Evolutionary conservation across 192 early-diverging fungal species (phyloP).

Genomic region (Spizellomyces sp.): DNA sequence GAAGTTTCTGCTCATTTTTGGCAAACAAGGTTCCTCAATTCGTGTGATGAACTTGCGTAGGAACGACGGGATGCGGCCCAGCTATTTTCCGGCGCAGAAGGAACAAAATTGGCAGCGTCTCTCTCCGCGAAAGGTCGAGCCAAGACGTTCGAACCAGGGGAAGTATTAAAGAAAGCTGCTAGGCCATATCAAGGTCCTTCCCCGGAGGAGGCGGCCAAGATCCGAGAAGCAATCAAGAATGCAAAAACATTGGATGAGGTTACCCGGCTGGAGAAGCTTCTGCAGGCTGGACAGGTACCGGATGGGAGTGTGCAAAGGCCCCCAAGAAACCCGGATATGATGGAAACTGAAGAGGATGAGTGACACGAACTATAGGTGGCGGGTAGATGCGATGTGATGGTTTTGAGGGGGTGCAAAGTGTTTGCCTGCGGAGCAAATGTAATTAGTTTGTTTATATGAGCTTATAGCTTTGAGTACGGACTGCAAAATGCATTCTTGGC

Average conservation of each 20-base stretch:
- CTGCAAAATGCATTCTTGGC: no score
- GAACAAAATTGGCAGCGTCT: constrained; percentile 51
- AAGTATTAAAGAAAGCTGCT: constrained; percentile 65
- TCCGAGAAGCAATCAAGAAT: constrained; percentile 72
- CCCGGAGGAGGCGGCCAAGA: constrained; percentile 71
- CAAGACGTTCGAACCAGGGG: constrained; percentile 83
- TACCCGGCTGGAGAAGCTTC: constrained; percentile 64
- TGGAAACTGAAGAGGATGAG: constrained; percentile 12
- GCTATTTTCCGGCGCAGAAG: constrained; percentile 73
- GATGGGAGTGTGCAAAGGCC: not conserved
- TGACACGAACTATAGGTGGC: not conserved
- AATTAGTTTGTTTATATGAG: no score
- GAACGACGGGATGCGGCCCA: constrained; percentile 80
- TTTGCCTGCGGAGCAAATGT: no score
- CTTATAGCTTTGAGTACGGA: no score
- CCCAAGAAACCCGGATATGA: constrained; percentile 4
- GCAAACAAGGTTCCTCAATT: not conserved
- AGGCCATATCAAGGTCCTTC: constrained; percentile 57
- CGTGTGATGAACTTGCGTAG: constrained; percentile 42
- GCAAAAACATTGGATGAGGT: constrained; percentile 80
- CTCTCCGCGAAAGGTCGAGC: constrained; percentile 66
- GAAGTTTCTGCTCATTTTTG: not conserved
- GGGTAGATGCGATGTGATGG: no score
- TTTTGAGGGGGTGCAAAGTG: no score
- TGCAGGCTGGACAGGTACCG: constrained; percentile 58